Percentiles rank a stretch among this genome's conserved stretches.
Conservation (phyloP, 73 alveolate genomes). For the Stentor coeruleus region DNA sequence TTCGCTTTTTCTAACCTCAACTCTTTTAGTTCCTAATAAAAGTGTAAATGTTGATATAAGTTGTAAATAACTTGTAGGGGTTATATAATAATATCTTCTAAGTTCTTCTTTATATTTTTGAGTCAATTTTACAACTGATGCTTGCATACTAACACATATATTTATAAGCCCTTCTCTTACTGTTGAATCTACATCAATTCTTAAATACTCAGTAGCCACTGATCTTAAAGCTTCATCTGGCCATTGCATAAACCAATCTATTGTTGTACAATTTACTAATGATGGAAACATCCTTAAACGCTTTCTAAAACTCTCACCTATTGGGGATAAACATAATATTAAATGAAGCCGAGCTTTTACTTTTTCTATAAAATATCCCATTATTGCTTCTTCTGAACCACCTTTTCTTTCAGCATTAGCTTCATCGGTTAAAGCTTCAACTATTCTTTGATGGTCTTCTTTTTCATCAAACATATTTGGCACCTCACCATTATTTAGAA, state of each 20-base stretch:
- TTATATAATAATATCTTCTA: conserved; percentile 95
- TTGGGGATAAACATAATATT: conserved; percentile 95
- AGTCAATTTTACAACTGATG: conserved; percentile 78
- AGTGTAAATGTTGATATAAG: conserved; percentile 89
- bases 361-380: conserved; percentile 52
- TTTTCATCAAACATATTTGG: conserved; percentile 80
- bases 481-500: conserved; percentile 91
- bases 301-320: conserved; percentile 95
- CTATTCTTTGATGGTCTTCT: conserved; percentile 48
- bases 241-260: conserved; percentile 98
- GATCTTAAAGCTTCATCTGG: conserved; percentile 95
- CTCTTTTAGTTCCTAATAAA: conserved; percentile 73
- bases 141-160: conserved; percentile 98
- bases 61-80: conserved; percentile 97
- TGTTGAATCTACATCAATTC: conserved; percentile 58
- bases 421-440: conserved; percentile 51
- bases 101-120: conserved; percentile 81
- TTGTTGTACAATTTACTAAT: conserved; percentile 94
- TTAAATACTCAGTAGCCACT: conserved; percentile 91
- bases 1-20: conserved; percentile 50
- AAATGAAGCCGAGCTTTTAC: conserved; percentile 73
- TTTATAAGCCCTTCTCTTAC: conserved; percentile 81
- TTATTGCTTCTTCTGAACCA: conserved; percentile 41
- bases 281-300: conserved; percentile 99
- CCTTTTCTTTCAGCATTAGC: conserved; percentile 46